Conservation (phyloP, 768 basidiomycete species). For the Russula emetica region DNA sequence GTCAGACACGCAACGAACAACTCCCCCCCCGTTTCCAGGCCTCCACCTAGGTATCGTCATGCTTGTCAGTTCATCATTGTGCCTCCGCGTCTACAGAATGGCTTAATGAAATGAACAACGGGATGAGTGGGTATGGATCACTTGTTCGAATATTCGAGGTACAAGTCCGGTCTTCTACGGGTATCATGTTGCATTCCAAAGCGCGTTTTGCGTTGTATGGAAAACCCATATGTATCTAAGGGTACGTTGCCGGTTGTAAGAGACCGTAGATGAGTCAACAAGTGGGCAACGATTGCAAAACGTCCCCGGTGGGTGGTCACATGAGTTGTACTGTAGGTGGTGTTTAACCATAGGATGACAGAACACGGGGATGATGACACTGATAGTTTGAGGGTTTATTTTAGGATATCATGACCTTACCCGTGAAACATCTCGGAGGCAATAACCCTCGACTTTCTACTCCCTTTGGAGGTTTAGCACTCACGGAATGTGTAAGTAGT, state of each 20-base stretch:
- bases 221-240: constrained; percentile 58
- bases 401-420: constrained; percentile 64
- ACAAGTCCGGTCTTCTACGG: not conserved
- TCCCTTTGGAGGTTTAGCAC: not conserved
- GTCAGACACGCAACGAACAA: too few species aligned
- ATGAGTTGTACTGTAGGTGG: constrained; percentile 37
- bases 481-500: constrained; percentile 63
- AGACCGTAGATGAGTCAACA: constrained; percentile 86
- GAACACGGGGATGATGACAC: constrained; percentile 58
- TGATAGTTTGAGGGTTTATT: constrained; percentile 77
- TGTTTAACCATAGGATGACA: constrained; percentile 59
- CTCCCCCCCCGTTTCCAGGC: too few species aligned
- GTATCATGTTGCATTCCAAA: constrained; percentile 37
- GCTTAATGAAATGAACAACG: not conserved
- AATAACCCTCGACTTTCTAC: not conserved
- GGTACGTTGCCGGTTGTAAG: constrained; percentile 58
- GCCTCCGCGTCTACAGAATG: not conserved
- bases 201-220: constrained; percentile 82
- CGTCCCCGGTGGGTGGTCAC: constrained; percentile 52
- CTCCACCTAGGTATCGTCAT: not conserved
- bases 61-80: not conserved
- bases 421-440: not conserved
- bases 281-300: constrained; percentile 69
- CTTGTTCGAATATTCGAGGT: not conserved
- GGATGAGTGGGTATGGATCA: not conserved